Evolutionary conservation across 257 asterid genomes (phyloP), one percentile per base, ranked within the genome.

Genomic region (Scutellaria minor): DNA sequence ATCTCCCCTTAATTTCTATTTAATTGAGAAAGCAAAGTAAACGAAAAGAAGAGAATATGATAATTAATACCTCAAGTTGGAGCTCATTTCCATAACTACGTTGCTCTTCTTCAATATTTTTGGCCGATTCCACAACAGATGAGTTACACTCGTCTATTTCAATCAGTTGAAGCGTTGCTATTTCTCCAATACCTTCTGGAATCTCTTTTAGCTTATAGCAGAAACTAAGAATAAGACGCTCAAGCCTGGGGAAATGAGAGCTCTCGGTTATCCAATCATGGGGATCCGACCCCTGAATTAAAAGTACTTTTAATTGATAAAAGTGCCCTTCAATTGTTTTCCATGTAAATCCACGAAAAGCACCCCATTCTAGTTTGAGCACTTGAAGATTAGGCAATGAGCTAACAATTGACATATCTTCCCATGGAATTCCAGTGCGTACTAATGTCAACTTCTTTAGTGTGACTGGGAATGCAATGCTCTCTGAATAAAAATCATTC

Each of bases 341-440:
- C 76, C 80, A 76, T 0, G 14, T 4, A 0, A 14, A 5, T 11
- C 80, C 75, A 3, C 0, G 3, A 11, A 50, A 52, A 4, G 76
- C 59, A 7, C 6, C 35, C 1, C 24, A 2, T 12, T 6, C 10
- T 40, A 76, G 71, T 69, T 76, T 76, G 9, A 76, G 80, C 50
- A 69, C 59, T 54, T 52, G 45, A 60, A 76, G 71, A 14, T 51
- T 69, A 4, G 37, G 37, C 37, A 31, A 31, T 4, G 37, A 31
- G 3, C 37, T 5, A 31, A 31, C 37, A 31, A 6, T 45, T 0
- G 45, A 8, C 73, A 74, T 50, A 37, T 37, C 5, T 41, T 24
- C 48, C 79, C 79, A 75, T 6, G 58, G 51, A 9, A 75, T 39
- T n/a, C 6, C 12, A 24, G 57, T 46, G 0, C 58, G 71, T 71